Evolutionary conservation across 768 basidiomycete genomes (phyloP), one percentile per base, ranked within the genome.

Genomic region (Panaeolus papilionaceus): DNA sequence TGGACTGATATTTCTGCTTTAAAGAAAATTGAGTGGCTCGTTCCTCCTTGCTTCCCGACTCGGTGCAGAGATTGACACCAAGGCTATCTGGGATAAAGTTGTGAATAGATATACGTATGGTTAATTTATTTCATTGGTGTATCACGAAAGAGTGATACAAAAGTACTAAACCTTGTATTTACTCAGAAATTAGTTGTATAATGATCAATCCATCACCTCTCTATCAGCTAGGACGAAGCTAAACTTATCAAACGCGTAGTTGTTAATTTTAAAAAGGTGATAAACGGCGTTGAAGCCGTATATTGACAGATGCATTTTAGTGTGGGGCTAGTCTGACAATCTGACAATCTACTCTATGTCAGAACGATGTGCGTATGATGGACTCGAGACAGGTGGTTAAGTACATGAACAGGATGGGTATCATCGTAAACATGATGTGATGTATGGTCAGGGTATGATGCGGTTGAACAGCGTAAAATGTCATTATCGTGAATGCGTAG

Each of bases 41-140:
- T 94, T 95, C 76, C 78, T 95, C 68, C 82, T 95, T 1, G 92
- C 93, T 7, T 86, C 92, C 23, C 84, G 92, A 64, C 79, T 99
- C 26, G 84, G 84, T 33, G 94, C 93, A 9, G 84, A 80, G 0
- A 87, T 98, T 14, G 86, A 95, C 75, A 91, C 94, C 64, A 85
- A 82, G 74, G 79, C 74, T 26, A 76, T 98, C 47, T 96, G 95
- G 96, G 89, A 93, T 65, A 84, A 84, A 54, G 86, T 90, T 12
- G 84, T 89, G 0, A 79, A 75, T 11, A 74, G 77, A 58, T 86
- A 86, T 69, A 70, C 72, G 63, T 58, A 58, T 58, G 28, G 28
- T 58, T 58, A 58, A 58, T 58, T 28, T 58, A 28, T 28, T 12
- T 12, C 11, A 4, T 16, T 16, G 2, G 6, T 58, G 47, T 49